Percentiles rank a stretch among this genome's conserved stretches.
These are phyloP conservation scores for Pholiota adiposa DNA, from an alignment of 1,284 basidiomycete genomes.

Conservation along the genomic window DNA sequence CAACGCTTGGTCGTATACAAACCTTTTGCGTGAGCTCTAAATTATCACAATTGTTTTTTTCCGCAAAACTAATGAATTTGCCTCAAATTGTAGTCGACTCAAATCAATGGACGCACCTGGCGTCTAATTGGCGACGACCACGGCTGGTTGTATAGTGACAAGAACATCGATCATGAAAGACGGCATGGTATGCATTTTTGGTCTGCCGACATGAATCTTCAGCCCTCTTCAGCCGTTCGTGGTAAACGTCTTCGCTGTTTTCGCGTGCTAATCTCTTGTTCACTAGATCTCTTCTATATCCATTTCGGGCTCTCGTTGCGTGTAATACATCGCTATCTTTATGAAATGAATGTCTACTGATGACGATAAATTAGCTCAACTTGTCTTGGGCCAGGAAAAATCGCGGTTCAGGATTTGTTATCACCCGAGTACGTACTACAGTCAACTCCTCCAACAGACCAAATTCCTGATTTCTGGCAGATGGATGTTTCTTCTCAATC, in stretches of 20 bases:
- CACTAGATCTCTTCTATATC: conserved; percentile 58
- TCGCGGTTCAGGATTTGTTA: conserved; percentile 49
- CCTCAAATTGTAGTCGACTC: conserved; percentile 33
- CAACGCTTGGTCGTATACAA: conserved; percentile 40
- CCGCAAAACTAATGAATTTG: not conserved
- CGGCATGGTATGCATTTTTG: conserved; percentile 29
- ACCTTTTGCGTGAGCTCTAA: conserved; percentile 44
- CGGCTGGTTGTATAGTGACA: conserved; percentile 54
- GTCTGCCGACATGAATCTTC: conserved; percentile 46
- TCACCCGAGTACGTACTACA: conserved; percentile 42
- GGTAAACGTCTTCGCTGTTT: not conserved
- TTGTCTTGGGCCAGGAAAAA: conserved; percentile 54
- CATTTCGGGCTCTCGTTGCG: conserved; percentile 47
- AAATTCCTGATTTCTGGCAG: too few relatives aligned
- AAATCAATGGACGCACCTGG: conserved; percentile 33
- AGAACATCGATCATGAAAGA: conserved; percentile 17
- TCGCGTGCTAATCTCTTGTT: not conserved
- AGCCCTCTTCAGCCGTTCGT: conserved; percentile 42
- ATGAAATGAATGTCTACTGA: conserved; percentile 1
- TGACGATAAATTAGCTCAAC: conserved; percentile 43
- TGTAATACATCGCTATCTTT: conserved; percentile 37
- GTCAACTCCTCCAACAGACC: too few relatives aligned
- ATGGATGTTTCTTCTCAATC: conserved; percentile 37
- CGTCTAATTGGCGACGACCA: conserved; percentile 50
- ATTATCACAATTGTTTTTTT: not conserved